phyloP scores from a whole-genome alignment of 805 yeast genomes.

The Candida michaelii region DNA sequence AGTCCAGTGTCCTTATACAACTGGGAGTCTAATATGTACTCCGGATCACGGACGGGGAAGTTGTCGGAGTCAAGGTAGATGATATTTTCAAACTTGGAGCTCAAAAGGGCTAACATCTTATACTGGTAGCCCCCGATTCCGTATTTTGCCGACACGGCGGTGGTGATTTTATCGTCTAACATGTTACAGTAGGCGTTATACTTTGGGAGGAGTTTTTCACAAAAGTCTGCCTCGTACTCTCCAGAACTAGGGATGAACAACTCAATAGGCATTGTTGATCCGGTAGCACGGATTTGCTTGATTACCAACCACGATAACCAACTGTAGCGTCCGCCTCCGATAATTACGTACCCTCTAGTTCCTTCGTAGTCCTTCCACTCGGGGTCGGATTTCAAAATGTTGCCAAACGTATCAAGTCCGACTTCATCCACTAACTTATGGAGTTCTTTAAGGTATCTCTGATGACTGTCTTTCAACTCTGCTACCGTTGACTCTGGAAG shows the following conservation, averaged over 20 bases:
- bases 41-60: constrained; percentile 43
- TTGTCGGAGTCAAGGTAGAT: constrained; percentile 54
- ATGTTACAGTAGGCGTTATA: constrained; percentile 48
- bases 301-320: constrained; percentile 53
- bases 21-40: constrained; percentile 45
- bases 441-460: constrained; percentile 31
- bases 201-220: constrained; percentile 43
- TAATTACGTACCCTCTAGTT: constrained; percentile 44
- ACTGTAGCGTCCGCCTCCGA: constrained; percentile 53
- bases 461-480: constrained; percentile 39
- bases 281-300: constrained; percentile 44
- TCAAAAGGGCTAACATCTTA: constrained; percentile 58
- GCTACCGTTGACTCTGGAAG: constrained; percentile 33
- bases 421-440: constrained; percentile 25
- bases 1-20: constrained; percentile 48
- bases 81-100: constrained; percentile 53
- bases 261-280: constrained; percentile 51
- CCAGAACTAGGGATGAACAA: constrained; percentile 43
- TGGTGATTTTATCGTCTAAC: constrained; percentile 30
- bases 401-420: constrained; percentile 37
- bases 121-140: constrained; percentile 48
- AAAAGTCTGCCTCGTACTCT: constrained; percentile 49
- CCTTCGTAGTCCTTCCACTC: constrained; percentile 37
- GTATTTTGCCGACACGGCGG: constrained; percentile 17
- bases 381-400: constrained; percentile 31